Evolutionary conservation across 352 stramenopile species (phyloP), one percentile per base, ranked within the genome.

Genomic region (Phytopythium montanum): DNA sequence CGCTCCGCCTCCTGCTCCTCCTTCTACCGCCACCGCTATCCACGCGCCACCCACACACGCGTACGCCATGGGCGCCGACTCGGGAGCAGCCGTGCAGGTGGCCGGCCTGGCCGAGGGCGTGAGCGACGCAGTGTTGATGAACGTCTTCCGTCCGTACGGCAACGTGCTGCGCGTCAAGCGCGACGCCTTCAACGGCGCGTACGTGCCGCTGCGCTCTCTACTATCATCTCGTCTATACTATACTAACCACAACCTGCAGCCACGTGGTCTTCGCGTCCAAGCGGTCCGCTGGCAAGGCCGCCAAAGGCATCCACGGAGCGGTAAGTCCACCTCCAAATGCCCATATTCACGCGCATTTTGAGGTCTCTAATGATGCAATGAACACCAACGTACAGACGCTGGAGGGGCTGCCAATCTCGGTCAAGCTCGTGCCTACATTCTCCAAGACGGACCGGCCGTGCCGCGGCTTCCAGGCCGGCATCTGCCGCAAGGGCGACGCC

Each of bases 81-180:
- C 13, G 18, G 38, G 50, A 25, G n/a, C 19, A n/a, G 74, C 77
- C 23, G 60, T 91, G 42, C 72, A 73, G 56, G 34, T 92, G 54
- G 77, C 79, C 34, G 78, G 78, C n/a, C 67, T 90, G 16, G 64
- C 65, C 31, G 64, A 58, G 3, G 62, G 44, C n/a, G 61, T 81
- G 25, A 71, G 61, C 5, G 67, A 87, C 28, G 48, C 46, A 14
- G 58, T 72, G 59, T 68, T 92, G 46, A 72, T 68, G 46, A 87
- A 80, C 25, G 77, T 89, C 65, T 85, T 84, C 57, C 68, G 75
- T 34, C 66, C 71, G 1, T 87, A 86, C 51, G 82, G 82, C 12
- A 66, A 70, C 41, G 76, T 92, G 44, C 42, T 79, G 58, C 80
- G 82, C 57, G 62, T 88, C 54, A 59, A 65, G 28, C 58, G 79